phyloP scores from a whole-genome alignment of 2,329 filamentous ascomycete species.

The Phyllosticta paracitricarpa region DNA sequence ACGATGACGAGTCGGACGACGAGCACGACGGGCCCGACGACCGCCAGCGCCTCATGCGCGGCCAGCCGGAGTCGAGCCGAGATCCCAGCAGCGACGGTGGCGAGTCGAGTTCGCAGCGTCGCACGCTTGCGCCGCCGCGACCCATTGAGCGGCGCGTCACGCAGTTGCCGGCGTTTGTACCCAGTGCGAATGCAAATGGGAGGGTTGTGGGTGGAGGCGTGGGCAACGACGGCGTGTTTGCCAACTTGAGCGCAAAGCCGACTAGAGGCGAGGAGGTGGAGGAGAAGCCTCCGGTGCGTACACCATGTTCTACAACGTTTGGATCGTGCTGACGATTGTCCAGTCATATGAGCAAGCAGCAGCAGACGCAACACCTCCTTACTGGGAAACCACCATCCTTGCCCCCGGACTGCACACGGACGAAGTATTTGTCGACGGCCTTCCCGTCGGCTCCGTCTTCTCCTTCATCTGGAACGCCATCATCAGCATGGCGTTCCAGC shows the following conservation, averaged over 20 bases:
- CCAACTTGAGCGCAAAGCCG: conserved; percentile 85
- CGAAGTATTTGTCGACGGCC: conserved; percentile 93
- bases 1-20: conserved; percentile 62
- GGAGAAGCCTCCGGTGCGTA: conserved; percentile 81
- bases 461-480: conserved; percentile 87
- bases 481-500: conserved; percentile 95
- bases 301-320: neutral
- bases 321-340: conserved; percentile 23
- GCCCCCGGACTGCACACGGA: conserved; percentile 85
- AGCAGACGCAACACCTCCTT: conserved; percentile 88
- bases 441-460: conserved; percentile 83
- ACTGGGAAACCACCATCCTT: conserved; percentile 98
- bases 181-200: conserved; percentile 18
- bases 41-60: conserved; percentile 74
- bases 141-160: conserved; percentile 41
- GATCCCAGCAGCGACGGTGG: conserved; percentile 9
- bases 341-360: conserved; percentile 98
- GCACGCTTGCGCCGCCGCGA: conserved; percentile 20
- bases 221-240: conserved; percentile 92
- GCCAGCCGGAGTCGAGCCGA: conserved; percentile 32
- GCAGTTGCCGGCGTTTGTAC: conserved; percentile 42
- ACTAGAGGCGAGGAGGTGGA: conserved; percentile 73
- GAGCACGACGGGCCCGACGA: conserved; percentile 67
- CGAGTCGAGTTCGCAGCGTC: conserved; percentile 7
- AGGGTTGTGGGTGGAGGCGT: conserved; percentile 58